Evolutionary conservation across 164 flowering plant genomes (phyloP), one percentile per base, ranked within the genome.

Genomic region (Berberis vulgaris): DNA sequence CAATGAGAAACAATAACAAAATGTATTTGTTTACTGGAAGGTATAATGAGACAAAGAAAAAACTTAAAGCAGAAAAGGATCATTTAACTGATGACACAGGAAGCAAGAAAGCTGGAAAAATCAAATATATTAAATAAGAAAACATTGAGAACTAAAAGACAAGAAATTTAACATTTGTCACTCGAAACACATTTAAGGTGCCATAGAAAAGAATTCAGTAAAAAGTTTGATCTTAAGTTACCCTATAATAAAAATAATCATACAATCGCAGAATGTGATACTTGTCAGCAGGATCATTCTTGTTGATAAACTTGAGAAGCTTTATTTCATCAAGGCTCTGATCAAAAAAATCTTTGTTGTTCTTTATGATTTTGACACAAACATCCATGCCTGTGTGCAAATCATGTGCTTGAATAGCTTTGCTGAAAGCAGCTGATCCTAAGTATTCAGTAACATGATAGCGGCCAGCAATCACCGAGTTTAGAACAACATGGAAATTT

Each of bases 271-370:
- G 83, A 67, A 94, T 49, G 76, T 94, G 99, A 72, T 91, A 88
- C 73, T 85, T 94, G 86, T 94, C 99, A 64, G 69, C 96, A 77
- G 99, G 99, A 80, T 94, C 99, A 73, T 94, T 84, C 82, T 82
- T 87, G 84, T 94, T 94, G 68, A 94, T 90, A 79, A 79, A 87
- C 84, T 94, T 94, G 64, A 94, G 96, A 73, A 95, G 97, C 82
- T 95, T 95, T 73, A 95, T 95, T 77, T 95, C 99, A 74, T 95
- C 99, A 74, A 95, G 97, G 70, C 99, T 94, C 76, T 94, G 99
- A 75, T 94, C 99, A 76, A 94, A 94, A 67, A 94, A 94, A 71
- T 94, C 99, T 68, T 94, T 94, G 81, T 94, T 94, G 84, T 94
- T 94, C 73, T 94, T 94, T 72, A 94, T 94, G 44, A 94, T 91